Evolutionary conservation across 208 protist species (phyloP).

Genomic region (Acanthamoeba pearcei): DNA sequence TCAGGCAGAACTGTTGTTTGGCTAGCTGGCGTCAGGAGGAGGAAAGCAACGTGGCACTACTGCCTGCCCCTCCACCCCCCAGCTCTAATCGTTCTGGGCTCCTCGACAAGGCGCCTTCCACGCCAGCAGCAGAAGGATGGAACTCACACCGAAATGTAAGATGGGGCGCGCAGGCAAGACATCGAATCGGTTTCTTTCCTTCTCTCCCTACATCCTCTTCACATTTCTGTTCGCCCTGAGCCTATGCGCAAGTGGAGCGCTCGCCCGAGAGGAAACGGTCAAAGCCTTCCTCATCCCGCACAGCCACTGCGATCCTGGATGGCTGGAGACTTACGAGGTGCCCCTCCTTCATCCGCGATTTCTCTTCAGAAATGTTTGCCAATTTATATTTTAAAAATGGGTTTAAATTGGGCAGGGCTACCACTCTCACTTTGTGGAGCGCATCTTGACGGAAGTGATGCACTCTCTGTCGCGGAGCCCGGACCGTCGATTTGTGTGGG

Average conservation of each 20-base stretch:
- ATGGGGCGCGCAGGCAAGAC: neutral
- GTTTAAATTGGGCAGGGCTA: constrained; percentile 71
- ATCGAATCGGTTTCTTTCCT: neutral
- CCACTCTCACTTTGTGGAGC: constrained; percentile 73
- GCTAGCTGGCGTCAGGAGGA: no score
- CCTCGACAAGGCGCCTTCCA: no score
- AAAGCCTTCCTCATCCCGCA: constrained; percentile 63
- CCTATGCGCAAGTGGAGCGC: neutral
- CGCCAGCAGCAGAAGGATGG: neutral
- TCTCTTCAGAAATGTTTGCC: neutral
- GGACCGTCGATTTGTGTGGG: constrained; percentile 85
- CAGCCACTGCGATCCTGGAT: constrained; percentile 88
- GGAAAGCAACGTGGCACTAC: no score
- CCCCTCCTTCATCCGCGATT: neutral
- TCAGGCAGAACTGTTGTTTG: no score
- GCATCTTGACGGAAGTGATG: constrained; percentile 83
- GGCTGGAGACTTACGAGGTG: constrained; percentile 85
- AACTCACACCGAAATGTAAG: neutral
- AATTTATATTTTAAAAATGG: neutral
- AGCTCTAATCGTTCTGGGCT: no score
- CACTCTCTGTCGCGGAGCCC: constrained; percentile 64
- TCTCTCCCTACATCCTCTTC: constrained; percentile 2
- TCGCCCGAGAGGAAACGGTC: neutral
- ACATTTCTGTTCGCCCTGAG: neutral
- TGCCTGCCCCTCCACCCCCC: no score